phyloP scores from a whole-genome alignment of 306 rosid species.

The Hippophae tibetana region DNA sequence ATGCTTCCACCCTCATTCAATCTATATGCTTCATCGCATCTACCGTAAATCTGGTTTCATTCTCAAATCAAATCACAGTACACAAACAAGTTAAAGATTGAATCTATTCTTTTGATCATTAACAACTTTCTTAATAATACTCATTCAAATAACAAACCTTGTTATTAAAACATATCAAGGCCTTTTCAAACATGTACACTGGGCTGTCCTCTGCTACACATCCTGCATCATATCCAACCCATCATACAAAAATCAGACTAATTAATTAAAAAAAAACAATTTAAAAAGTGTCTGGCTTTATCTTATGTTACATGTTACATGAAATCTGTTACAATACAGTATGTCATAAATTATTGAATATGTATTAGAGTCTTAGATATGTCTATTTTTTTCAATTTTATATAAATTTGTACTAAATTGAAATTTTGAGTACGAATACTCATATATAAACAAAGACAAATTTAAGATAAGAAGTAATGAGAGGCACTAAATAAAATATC shows the following conservation, averaged over 20 bases:
- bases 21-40: slow-evolving; percentile 50
- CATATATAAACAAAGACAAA: no score
- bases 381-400: no score
- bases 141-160: slow-evolving; percentile 33
- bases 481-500: no score
- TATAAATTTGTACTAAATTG: no score
- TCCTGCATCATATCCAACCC: slow-evolving; percentile 22
- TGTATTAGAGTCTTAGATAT: no score
- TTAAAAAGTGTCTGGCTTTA: neutral
- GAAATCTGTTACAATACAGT: no score
- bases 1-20: slow-evolving; percentile 57
- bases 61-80: neutral
- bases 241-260: neutral
- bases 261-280: neutral
- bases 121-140: neutral
- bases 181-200: slow-evolving; percentile 28
- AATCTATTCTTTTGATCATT: neutral
- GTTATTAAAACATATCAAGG: slow-evolving; percentile 46
- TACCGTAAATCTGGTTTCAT: slow-evolving; percentile 37
- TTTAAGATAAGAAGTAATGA: no score
- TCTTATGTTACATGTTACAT: no score
- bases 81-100: neutral
- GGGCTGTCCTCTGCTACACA: slow-evolving; percentile 27
- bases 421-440: no score
- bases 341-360: no score